Percentiles rank a stretch among this genome's conserved stretches.
Evolutionary conservation across 78 protist species (phyloP).

Genomic region (Monosiga brevicollis): DNA sequence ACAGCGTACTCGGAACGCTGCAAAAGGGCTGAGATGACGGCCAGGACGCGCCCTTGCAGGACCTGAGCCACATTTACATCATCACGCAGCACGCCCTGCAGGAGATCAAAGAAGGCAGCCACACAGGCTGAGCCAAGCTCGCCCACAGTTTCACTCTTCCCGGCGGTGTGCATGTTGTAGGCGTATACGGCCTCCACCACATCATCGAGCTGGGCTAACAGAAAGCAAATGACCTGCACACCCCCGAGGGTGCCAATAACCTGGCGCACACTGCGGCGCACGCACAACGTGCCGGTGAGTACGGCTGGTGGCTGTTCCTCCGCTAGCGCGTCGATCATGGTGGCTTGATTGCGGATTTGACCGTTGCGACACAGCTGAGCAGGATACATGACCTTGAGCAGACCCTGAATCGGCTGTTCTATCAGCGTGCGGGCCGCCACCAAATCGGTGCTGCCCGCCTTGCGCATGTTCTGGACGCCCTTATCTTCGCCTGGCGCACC

Average conservation of each 20-base stretch:
- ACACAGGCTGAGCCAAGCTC: too few relatives aligned
- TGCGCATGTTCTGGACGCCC: too few relatives aligned
- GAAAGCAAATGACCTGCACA: conserved; percentile 4
- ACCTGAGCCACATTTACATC: not conserved
- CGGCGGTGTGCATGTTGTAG: too few relatives aligned
- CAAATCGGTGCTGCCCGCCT: not conserved
- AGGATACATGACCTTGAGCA: not conserved
- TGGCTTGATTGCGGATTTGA: not conserved
- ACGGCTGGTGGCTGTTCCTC: not conserved
- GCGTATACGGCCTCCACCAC: not conserved
- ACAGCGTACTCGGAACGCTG: not conserved
- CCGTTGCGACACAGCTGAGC: not conserved
- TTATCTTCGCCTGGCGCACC: too few relatives aligned
- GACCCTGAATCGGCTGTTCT: not conserved
- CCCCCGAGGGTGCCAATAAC: conserved; percentile 5
- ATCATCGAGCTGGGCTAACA: conserved; percentile 2
- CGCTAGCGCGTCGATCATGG: not conserved
- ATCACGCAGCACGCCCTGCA: not conserved
- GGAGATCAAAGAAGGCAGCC: not conserved
- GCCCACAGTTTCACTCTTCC: not conserved
- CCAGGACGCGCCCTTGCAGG: not conserved
- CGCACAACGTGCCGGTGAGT: not conserved
- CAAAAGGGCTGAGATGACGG: not conserved
- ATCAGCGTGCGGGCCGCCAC: not conserved
- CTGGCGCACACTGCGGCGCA: not conserved